These are phyloP conservation scores for Geranomyces michiganensis DNA, from an alignment of 192 early-diverging fungal species.

Conservation along the genomic window DNA sequence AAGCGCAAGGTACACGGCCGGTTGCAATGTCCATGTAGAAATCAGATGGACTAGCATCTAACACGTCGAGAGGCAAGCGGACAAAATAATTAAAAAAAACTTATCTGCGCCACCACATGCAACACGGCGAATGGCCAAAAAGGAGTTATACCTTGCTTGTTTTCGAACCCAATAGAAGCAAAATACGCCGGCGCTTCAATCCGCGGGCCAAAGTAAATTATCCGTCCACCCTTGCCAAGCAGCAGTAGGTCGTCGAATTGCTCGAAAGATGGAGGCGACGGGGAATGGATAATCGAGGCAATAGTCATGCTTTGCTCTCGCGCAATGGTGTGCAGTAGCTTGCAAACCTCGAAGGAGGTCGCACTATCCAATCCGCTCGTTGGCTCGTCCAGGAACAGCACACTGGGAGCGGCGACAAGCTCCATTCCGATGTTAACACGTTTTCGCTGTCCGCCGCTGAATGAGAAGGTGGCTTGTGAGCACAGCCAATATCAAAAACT, in stretches of 20 bases:
- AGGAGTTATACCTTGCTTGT: constrained; percentile 2
- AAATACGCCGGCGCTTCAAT: constrained; percentile 55
- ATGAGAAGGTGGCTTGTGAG: no score
- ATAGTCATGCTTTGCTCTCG: constrained; percentile 61
- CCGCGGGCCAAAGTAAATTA: constrained; percentile 67
- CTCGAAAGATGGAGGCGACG: constrained; percentile 62
- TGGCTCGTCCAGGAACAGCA: constrained; percentile 74
- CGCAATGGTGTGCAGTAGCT: constrained; percentile 62
- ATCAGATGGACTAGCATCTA: constrained; percentile 53
- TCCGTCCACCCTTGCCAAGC: constrained; percentile 69
- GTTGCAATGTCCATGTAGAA: constrained; percentile 73
- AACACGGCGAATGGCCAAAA: no score
- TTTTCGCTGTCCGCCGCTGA: constrained; percentile 70
- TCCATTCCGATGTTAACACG: constrained; percentile 82
- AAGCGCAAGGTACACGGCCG: constrained; percentile 49
- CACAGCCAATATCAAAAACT: background rate
- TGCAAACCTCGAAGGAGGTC: constrained; percentile 67
- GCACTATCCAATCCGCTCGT: constrained; percentile 72
- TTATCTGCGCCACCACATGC: no score
- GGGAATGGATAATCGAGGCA: constrained; percentile 76
- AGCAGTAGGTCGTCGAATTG: constrained; percentile 75
- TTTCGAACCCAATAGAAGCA: constrained; percentile 48
- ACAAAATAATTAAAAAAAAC: background rate
- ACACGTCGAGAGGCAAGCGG: constrained; percentile 16
- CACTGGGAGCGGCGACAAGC: constrained; percentile 57